Evolutionary conservation across 164 flowering plant species (phyloP), one percentile per base, ranked within the genome.

Genomic region (Protea cynaroides): DNA sequence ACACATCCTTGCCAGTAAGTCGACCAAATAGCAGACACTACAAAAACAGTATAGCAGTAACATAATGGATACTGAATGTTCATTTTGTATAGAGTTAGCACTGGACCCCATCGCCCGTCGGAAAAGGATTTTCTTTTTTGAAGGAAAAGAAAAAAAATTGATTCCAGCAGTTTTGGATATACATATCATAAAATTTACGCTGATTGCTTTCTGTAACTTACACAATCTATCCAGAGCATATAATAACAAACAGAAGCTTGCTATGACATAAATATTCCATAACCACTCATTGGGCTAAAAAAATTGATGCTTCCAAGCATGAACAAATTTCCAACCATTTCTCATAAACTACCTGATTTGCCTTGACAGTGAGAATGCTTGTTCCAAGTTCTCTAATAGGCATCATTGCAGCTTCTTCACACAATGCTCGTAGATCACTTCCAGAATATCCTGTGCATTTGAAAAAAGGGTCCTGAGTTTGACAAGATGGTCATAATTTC

Each of bases 321-420:
- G 10, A 7, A 37, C 54, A 11, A 3, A 21, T 17, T 49, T 49
- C 6, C 18, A 15, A 44, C 40, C 14, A 44, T 21, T 58, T 37
- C 56, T 4, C 36, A 22, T 25, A 18, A 17, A 47, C 36, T 75
- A 92, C 99, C 96, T 92, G 89, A 80, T 84, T 82, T 65, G 96
- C 87, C 53, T 82, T 80, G 63, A 88, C 82, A 8, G 86, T 90
- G 37, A 90, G 96, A 74, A 95, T 84, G 67, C 84, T 81, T 56
- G 85, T 51, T 72, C 99, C 99, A 47, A 92, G 95, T 78, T 95
- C 99, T 74, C 99, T 83, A 46, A 95, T 92, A 60, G 98, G 98
- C 92, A 89, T 87, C 98, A 90, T 87, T 7, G 98, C 98, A 70
- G 98, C 97, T 79, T 90, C 98, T 82, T 88, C 97, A 73, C 99